Evolutionary conservation across 306 rosid genomes (phyloP).

Genomic region (Lupinus albus): DNA sequence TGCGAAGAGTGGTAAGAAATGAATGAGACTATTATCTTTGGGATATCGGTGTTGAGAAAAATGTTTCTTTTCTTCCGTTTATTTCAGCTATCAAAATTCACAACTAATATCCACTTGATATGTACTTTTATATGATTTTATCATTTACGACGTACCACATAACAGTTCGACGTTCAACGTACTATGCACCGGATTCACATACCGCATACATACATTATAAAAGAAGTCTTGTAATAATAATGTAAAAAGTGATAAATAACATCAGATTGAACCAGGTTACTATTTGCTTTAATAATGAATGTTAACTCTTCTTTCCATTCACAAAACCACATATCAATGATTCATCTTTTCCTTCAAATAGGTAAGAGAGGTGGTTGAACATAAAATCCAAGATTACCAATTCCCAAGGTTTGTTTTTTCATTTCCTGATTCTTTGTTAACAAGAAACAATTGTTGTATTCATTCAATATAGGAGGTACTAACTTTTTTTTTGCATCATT

Average conservation of each 20-base stretch:
- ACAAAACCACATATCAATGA: background rate
- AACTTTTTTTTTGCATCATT: too few species aligned
- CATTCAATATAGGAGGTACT: background rate
- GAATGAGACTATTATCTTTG: constrained; percentile 12
- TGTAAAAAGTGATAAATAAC: too few species aligned
- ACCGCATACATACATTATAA: too few species aligned
- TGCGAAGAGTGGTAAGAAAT: constrained; percentile 54
- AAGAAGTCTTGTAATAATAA: too few species aligned
- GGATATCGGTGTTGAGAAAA: background rate
- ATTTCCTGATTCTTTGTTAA: constrained; percentile 14
- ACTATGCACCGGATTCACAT: too few species aligned
- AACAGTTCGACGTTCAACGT: too few species aligned
- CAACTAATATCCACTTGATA: constrained; percentile 12
- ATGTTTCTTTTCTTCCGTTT: background rate
- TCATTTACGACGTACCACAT: too few species aligned
- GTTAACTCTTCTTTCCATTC: too few species aligned
- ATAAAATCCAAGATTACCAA: constrained; percentile 13
- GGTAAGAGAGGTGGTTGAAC: constrained; percentile 64
- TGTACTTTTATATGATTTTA: too few species aligned
- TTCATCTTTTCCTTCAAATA: constrained; percentile 35
- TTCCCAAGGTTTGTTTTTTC: constrained; percentile 54
- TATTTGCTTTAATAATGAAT: too few species aligned
- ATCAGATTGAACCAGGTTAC: too few species aligned
- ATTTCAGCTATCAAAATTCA: constrained; percentile 31
- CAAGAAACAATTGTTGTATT: background rate